Percentiles rank a stretch among this genome's conserved stretches.
These are phyloP conservation scores for Chytriomyces sp. DNA, from an alignment of 192 early-diverging fungal species.

Conservation along the genomic window DNA sequence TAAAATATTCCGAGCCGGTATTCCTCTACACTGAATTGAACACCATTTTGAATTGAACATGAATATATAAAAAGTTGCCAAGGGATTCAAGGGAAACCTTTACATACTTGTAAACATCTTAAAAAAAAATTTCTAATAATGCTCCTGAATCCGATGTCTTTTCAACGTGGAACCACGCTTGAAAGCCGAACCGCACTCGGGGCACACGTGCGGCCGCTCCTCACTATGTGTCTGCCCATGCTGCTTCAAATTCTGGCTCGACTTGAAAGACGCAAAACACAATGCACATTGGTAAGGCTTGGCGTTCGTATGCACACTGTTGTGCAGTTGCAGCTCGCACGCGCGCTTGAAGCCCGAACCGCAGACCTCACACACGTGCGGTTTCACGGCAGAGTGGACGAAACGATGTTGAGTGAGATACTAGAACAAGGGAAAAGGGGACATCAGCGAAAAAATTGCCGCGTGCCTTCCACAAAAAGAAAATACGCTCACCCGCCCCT, in stretches of 20 bases:
- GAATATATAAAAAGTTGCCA: too few relatives aligned
- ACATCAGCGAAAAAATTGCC: neutral
- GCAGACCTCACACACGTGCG: neutral
- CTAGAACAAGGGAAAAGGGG: neutral
- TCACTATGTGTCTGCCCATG: neutral
- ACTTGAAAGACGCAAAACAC: conserved; percentile 5
- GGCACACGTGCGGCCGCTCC: neutral
- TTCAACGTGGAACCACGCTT: neutral
- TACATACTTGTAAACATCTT: too few relatives aligned
- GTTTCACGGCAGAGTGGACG: neutral
- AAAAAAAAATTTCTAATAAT: too few relatives aligned
- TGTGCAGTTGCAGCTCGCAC: conserved; percentile 1
- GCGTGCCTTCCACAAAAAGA: neutral
- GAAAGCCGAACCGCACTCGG: neutral
- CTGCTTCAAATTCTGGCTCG: neutral
- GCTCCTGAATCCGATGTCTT: neutral
- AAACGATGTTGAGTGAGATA: conserved; percentile 4
- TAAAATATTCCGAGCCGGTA: too few relatives aligned
- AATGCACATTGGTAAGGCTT: conserved; percentile 1
- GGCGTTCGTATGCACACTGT: neutral
- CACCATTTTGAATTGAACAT: too few relatives aligned
- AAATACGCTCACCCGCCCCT: neutral
- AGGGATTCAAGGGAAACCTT: too few relatives aligned
- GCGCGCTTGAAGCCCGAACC: neutral
- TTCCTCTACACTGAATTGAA: too few relatives aligned